Base-by-base conservation (phyloP, 768 basidiomycete species). In the Paxillus rubicundulus region DNA sequence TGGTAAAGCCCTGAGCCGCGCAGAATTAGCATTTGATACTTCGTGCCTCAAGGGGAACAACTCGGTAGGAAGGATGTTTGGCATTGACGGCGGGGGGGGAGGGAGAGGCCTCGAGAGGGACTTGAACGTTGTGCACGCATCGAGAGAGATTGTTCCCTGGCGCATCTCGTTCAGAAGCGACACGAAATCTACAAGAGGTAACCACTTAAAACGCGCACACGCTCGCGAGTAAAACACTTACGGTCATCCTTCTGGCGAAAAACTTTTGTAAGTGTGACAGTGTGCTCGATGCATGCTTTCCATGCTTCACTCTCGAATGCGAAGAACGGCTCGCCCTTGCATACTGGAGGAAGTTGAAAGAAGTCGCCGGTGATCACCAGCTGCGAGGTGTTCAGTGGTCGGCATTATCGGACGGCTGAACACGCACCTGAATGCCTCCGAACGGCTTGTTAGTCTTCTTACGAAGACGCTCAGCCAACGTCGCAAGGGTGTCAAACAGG, bases 101-200 rank as follows among this genome's bases (percentile, higher is more conserved):
- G 60, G 58, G 18, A 68, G 57, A 53, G 45, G 59, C 28, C 59
- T 70, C 0, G 74, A 69, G 6, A 87, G 74, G 4, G 67, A 61
- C 30, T 70, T 70, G 71, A 87, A 86, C 24, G 70, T 73, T 14
- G 50, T 52, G 32, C 79, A 76, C 1, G 82, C 80, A 1, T 70
- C 63, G n/a, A n/a, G 55, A 0, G 79, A 76, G 24, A 87, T 74
- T 4, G 61, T 66, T 0, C 89, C 89, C 42, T 78, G 80, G 24
- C 89, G 80, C 70, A 89, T 81, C 65, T 87, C 81, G 64, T 90
- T 90, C n/a, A 92, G 69, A 66, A 89, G 80, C 47, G 82, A 76
- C 54, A 89, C 77, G 58, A 91, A 87, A 27, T 73, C 86, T 87
- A 56, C 17, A 18, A 21, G 17, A n/a, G n/a, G n/a, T n/a, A n/a